phyloP scores from a whole-genome alignment of 2,329 filamentous ascomycete genomes.

The Calonectria pteridis region DNA sequence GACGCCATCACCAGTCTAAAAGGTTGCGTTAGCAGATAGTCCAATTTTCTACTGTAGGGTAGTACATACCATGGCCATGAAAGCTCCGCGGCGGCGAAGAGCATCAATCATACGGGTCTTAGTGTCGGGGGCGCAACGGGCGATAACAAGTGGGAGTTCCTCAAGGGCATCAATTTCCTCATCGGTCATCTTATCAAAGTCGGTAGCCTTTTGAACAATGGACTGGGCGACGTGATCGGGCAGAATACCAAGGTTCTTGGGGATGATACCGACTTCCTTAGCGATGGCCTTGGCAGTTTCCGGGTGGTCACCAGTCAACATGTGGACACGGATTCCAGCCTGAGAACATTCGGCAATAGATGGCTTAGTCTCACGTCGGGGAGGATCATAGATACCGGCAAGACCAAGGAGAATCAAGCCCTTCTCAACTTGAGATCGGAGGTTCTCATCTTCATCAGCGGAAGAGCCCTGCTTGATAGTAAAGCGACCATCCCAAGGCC shows the following conservation, averaged over 20 bases:
- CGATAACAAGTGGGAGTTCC: conserved; percentile 83
- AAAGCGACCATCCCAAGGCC: conserved; percentile 67
- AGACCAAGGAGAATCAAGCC: conserved; percentile 83
- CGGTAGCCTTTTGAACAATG: conserved; percentile 80
- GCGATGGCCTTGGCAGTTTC: conserved; percentile 85
- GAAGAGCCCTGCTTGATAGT: conserved; percentile 49
- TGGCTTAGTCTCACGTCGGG: conserved; percentile 81
- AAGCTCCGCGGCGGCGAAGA: conserved; percentile 79
- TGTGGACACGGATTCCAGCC: conserved; percentile 84
- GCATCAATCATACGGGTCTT: conserved; percentile 94
- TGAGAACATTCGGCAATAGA: conserved; percentile 78
- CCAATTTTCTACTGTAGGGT: no score
- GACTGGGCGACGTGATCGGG: conserved; percentile 73
- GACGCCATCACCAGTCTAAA: conserved; percentile 81
- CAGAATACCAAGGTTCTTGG: conserved; percentile 69
- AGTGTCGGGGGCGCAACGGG: conserved; percentile 85
- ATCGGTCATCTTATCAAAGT: conserved; percentile 83
- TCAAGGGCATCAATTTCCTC: conserved; percentile 81
- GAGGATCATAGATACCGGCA: conserved; percentile 88
- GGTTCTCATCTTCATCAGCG: conserved; percentile 56
- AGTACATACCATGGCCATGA: conserved; percentile 75
- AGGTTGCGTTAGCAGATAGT: background rate
- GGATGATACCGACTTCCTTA: conserved; percentile 82
- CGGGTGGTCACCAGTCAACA: conserved; percentile 87
- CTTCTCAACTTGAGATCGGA: conserved; percentile 74